phyloP scores from a whole-genome alignment of 441 rosid genomes.

The Lepidium campestre region DNA sequence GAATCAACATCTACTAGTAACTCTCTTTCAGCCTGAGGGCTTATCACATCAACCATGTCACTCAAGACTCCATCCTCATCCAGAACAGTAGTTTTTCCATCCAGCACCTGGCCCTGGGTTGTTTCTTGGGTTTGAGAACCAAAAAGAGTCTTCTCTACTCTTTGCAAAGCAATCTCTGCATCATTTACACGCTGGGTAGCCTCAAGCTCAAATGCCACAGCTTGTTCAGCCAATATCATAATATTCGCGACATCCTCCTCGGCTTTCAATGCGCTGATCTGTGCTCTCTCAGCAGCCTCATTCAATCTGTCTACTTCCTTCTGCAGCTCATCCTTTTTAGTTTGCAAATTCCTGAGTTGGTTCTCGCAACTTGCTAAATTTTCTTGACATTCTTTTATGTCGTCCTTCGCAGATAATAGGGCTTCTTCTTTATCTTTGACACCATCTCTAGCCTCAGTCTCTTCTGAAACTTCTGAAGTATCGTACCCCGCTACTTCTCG shows the following conservation, averaged over 20 bases:
- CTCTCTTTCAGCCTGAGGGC: conserved; percentile 41
- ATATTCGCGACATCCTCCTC: conserved; percentile 89
- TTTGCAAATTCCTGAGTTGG: conserved; percentile 51
- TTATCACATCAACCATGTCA: conserved; percentile 21
- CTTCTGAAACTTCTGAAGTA: conserved; percentile 32
- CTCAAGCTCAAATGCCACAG: conserved; percentile 91
- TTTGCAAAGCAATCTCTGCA: conserved; percentile 81
- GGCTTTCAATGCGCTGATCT: conserved; percentile 67
- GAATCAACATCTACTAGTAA: conserved; percentile 36
- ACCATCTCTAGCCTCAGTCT: conserved; percentile 30
- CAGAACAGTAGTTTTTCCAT: conserved; percentile 31
- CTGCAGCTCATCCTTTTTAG: conserved; percentile 68
- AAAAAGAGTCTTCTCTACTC: conserved; percentile 58
- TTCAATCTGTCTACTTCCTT: conserved; percentile 70
- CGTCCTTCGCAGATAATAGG: conserved; percentile 54
- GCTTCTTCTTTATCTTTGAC: conserved; percentile 34
- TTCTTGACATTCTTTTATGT: conserved; percentile 52
- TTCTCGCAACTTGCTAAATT: conserved; percentile 51
- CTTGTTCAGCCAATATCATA: conserved; percentile 95
- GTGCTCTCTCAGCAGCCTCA: conserved; percentile 65
- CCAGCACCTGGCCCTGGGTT: conserved; percentile 36
- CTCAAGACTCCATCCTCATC: conserved; percentile 41
- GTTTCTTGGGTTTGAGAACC: conserved; percentile 41
- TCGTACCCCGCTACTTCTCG: conserved; percentile 31
- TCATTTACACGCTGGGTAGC: conserved; percentile 66